Base-by-base conservation (phyloP, 73 alveolate genomes). In the Paramecium biaurelia region DNA sequence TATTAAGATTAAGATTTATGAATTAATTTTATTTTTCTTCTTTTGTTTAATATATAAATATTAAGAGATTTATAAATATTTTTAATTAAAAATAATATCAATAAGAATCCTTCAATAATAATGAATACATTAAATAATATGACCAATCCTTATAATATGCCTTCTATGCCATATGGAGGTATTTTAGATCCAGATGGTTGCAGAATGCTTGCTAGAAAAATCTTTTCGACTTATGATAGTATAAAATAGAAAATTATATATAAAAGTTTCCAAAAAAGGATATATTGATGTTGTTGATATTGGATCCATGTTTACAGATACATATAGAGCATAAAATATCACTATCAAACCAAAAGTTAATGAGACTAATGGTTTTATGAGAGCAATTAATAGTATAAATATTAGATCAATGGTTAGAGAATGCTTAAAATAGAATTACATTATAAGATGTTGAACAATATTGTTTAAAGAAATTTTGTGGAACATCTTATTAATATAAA, bases 141-240 rank as follows among this genome's bases (percentile, higher is more conserved):
- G 47, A 58, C 21, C 8, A 63, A 63, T 63, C 43, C 45, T 5
- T 30, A 63, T 20, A 74, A 74, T 18, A 74, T 74, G 63, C 90
- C 18, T 20, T 8, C 76, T 30, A 42, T 79, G 49, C 43, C 70
- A 11, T 42, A 76, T 42, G 89, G 89, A 76, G 89, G 89, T 37
- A 76, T 76, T 32, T 76, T 76, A 41, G 89, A 76, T 76, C 15
- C 35, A 37, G 89, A 34, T 76, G 89, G 89, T 20, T 76, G 89
- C 21, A 76, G 41, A 76, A 76, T 76, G 70, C 47, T 76, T 24
- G 89, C 89, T 2, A 34, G 35, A 41, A 79, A 79, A 45, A 43
- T 76, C 34, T 30, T 41, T 32, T 21, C 23, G 18, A 20, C 45
- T 38, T 43, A 11, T 23, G 90, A 79, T 43, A 41, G 90, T 43